A percentile compares a stretch with the other conserved stretches of the same genome.
These are phyloP conservation scores for Boletus pseudo-olivaceus DNA, from an alignment of 768 basidiomycete genomes.

Conservation along the genomic window DNA sequence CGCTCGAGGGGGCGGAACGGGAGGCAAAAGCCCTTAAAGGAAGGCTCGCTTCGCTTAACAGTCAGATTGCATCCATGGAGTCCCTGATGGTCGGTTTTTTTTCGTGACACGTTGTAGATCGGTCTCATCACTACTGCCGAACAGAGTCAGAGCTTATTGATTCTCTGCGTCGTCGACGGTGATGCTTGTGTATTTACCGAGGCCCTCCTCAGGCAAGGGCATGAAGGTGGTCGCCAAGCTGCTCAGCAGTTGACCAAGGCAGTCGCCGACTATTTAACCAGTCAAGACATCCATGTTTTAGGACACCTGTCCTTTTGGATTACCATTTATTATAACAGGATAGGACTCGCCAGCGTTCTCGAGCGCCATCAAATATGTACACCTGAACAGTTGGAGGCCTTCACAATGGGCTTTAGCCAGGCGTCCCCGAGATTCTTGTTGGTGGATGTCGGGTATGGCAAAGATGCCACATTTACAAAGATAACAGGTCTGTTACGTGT, in stretches of 20 bases:
- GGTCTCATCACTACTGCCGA: conserved; percentile 4
- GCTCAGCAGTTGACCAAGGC: conserved; percentile 64
- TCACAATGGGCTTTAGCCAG: conserved; percentile 69
- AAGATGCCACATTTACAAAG: conserved; percentile 61
- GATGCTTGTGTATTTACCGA: conserved; percentile 65
- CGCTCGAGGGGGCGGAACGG: conserved; percentile 59
- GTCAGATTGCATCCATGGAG: conserved; percentile 59
- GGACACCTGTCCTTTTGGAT: conserved; percentile 75
- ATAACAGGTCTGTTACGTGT: conserved; percentile 53
- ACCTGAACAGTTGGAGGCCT: conserved; percentile 65
- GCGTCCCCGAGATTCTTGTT: conserved; percentile 67
- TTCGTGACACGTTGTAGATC: background rate
- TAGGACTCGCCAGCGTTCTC: conserved; percentile 49
- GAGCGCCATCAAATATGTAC: conserved; percentile 54
- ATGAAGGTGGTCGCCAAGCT: conserved; percentile 57
- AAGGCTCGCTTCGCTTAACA: conserved; percentile 60
- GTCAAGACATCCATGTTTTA: conserved; percentile 56
- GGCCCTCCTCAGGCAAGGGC: conserved; percentile 57
- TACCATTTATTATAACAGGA: conserved; percentile 66
- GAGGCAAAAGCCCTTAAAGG: conserved; percentile 65
- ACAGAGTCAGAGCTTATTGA: conserved; percentile 63
- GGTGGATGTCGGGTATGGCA: conserved; percentile 65
- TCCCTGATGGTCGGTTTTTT: conserved; percentile 39
- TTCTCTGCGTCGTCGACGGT: conserved; percentile 73
- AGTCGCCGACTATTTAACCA: conserved; percentile 64